Evolutionary conservation across 768 basidiomycete species (phyloP).

Genomic region (Tubosaeta brunneosetosa): DNA sequence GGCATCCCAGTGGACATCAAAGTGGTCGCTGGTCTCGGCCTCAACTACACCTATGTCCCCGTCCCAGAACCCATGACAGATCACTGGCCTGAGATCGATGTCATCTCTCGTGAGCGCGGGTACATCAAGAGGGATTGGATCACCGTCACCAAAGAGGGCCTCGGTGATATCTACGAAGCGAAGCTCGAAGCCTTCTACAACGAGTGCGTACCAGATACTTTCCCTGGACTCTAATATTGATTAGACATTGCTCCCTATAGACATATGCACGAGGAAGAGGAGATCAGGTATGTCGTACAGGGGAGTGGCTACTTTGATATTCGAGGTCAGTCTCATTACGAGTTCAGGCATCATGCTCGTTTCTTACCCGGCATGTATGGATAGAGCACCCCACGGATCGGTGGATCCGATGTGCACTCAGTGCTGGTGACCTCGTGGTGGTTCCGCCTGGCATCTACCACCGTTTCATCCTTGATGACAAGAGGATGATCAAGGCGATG

Average conservation of each 20-base stretch:
- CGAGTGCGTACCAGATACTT: constrained; percentile 46
- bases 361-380: background rate
- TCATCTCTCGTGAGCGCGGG: constrained; percentile 56
- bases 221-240: background rate
- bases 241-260: constrained; percentile 30
- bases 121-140: constrained; percentile 83
- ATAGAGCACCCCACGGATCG: constrained; percentile 57
- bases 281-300: constrained; percentile 79
- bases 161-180: constrained; percentile 76
- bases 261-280: constrained; percentile 93
- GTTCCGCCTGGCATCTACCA: constrained; percentile 91
- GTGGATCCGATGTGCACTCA: constrained; percentile 77
- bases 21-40: constrained; percentile 51
- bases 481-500: constrained; percentile 66
- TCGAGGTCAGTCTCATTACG: constrained; percentile 48
- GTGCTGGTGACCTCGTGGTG: constrained; percentile 76
- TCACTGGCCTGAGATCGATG: constrained; percentile 50
- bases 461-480: constrained; percentile 80
- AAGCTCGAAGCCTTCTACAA: constrained; percentile 80
- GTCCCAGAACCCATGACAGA: constrained; percentile 38
- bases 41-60: constrained; percentile 65
- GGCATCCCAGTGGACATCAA: constrained; percentile 47
- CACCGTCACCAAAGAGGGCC: constrained; percentile 66
- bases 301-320: constrained; percentile 90
- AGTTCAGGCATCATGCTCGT: background rate